Evolutionary conservation across 192 early-diverging fungal genomes (phyloP), one percentile per base, ranked within the genome.

Genomic region (Dimargaris cristalligena): DNA sequence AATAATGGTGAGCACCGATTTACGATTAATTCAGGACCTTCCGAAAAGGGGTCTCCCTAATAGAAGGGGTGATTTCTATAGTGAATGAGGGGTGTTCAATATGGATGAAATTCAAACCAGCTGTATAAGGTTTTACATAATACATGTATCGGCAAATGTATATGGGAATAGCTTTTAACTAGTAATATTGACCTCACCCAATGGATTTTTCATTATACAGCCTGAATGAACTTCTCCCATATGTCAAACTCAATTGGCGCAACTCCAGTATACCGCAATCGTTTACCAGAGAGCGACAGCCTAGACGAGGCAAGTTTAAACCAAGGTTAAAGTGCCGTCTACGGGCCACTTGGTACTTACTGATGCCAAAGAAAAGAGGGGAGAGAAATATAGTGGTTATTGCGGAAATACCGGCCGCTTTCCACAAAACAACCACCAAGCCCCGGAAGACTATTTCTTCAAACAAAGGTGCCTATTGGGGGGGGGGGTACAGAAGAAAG

Each of bases 371-470:
- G 47, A 48, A 13, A 25, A 48, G 4, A 22, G 47, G 47, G 4
- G 47, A 48, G 47, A n/a, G 10, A 25, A 48, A 48, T 4, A 48
- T n/a, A 22, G 47, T 48, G 20, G n/a, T 22, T 14, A 22, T 6
- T 13, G 6, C 4, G 47, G 47, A 48, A 4, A 48, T 6, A 13
- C 47, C 47, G 6, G 47, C 47, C 4, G 9, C 22, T 4, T 6
- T 6, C 47, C 47, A 48, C 4, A 48, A 22, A 14, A 22, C 13
- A 4, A 48, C 47, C 6, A 48, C 47, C 10, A 48, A 22, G 20
- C 47, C 47, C 4, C 47, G 47, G 47, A 48, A 48, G 10, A 48
- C 47, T 4, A n/a, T 22, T n/a, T 48, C 47, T n/a, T 48, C 47
- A 48, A 48, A 48, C 13, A 48, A 6, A 4, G 47, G 47, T 4